A percentile compares a stretch with the other conserved stretches of the same genome.
These are phyloP conservation scores for Fusarium sp. DNA, from an alignment of 2,329 filamentous ascomycete genomes.

Conservation along the genomic window DNA sequence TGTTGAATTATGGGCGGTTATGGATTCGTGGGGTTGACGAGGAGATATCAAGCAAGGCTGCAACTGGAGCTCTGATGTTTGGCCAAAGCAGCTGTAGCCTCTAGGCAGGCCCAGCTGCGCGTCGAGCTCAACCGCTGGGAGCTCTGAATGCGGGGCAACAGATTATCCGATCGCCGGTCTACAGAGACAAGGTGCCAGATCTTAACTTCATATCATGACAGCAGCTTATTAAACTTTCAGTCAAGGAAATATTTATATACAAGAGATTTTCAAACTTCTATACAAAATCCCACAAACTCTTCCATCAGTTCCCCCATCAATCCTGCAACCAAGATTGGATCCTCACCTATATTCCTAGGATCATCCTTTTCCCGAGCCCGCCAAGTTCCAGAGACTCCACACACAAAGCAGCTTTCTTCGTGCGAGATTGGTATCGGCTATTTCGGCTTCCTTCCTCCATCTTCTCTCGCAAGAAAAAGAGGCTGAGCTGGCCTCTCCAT, in stretches of 20 bases:
- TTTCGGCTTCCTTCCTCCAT: conserved; percentile 42
- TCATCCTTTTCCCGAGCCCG: conserved; percentile 1
- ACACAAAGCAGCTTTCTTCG: conserved; percentile 30
- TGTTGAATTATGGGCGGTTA: conserved; percentile 21
- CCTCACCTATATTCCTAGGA: background rate
- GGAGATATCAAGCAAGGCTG: conserved; percentile 44
- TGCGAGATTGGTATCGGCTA: conserved; percentile 39
- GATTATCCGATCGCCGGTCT: conserved; percentile 43
- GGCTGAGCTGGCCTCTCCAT: conserved; percentile 49
- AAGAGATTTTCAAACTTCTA: background rate
- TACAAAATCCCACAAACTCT: background rate
- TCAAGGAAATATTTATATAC: background rate
- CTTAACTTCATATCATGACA: background rate
- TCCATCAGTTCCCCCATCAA: background rate
- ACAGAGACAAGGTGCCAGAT: background rate
- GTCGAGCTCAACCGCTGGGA: conserved; percentile 47
- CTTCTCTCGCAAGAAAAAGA: conserved; percentile 30
- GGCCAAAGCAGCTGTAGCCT: conserved; percentile 45
- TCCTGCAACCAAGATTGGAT: background rate
- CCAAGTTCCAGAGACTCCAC: conserved; percentile 16
- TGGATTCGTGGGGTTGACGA: conserved; percentile 40
- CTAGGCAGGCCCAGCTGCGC: conserved; percentile 54
- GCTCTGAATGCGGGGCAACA: conserved; percentile 40
- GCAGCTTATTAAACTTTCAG: background rate
- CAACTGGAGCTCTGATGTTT: conserved; percentile 50